Base-by-base conservation (phyloP, 2,329 filamentous ascomycete species). In the Microthyrium microscopicum region DNA sequence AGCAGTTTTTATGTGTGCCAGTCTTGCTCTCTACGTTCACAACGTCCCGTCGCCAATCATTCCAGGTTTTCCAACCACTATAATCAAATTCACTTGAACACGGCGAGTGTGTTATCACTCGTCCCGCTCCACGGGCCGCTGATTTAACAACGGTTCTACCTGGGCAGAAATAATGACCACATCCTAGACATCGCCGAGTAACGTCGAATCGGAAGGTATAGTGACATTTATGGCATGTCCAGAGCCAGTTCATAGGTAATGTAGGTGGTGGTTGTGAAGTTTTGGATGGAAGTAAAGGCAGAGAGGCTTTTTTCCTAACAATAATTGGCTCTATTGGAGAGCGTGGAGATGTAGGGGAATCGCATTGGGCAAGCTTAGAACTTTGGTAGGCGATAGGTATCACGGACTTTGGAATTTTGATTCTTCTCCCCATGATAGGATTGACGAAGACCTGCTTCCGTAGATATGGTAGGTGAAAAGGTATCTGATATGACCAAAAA, bases 21-120 rank as follows among this genome's bases (percentile, higher is more conserved):
- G 5, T 31, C 27, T 29, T 5, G 20, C 34, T 21, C 8, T 17
- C 26, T 33, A 4, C 32, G 34, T 19, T 20, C 22, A 26, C 28
- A 13, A 29, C 11, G 20, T 15, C 18, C 9, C n/a, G 42, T 12
- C 50, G 45, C 64, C 65, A 68, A 3, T 47, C 41, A 2, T 57
- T 57, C 52, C 56, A 61, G 0, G 44, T 41, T 35, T 61, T 60
- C 66, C 66, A 70, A 0, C 61, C 59, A 5, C 47, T 38, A 35
- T 68, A 69, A 43, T 70, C 65, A 35, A 70, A 69, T 34, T 66
- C 61, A 26, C 54, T 60, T 0, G 48, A 47, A 39, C 66, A 70
- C 5, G 61, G 58, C 25, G 50, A 46, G 28, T 57, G 53, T 27
- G 49, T 46, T 28, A 49, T 43, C 9, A 46, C 39, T 4, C 39